These are phyloP conservation scores for Hypoxylon sp. DNA, from an alignment of 2,329 filamentous ascomycete species.

Conservation along the genomic window DNA sequence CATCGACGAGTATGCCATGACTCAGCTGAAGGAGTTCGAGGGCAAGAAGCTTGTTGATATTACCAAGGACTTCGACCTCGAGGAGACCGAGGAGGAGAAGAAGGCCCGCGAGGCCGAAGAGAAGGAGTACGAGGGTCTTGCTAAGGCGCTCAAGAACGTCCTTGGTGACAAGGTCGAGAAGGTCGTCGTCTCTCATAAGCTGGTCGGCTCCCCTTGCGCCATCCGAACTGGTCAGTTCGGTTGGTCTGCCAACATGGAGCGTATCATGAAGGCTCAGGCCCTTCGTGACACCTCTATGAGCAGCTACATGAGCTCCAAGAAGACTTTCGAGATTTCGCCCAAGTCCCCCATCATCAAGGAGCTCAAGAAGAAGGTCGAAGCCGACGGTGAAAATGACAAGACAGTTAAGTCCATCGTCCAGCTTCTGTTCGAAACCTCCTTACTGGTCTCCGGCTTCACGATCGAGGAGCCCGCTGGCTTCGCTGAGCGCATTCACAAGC, in stretches of 20 bases:
- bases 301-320: slow-evolving; percentile 99
- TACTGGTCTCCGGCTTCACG: slow-evolving; percentile 98
- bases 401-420: slow-evolving; percentile 99
- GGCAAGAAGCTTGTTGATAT: slow-evolving; percentile 99
- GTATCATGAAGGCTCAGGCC: slow-evolving; percentile 99
- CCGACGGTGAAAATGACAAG: slow-evolving; percentile 97
- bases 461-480: slow-evolving; percentile 99
- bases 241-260: slow-evolving; percentile 99
- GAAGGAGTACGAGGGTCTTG: slow-evolving; percentile 96
- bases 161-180: slow-evolving; percentile 99
- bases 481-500: slow-evolving; percentile 99
- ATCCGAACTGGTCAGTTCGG: slow-evolving; percentile 99
- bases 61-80: slow-evolving; percentile 99
- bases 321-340: slow-evolving; percentile 99
- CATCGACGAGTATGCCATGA: slow-evolving; percentile 99
- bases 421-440: slow-evolving; percentile 98
- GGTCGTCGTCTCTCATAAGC: slow-evolving; percentile 99
- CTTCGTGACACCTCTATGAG: slow-evolving; percentile 99
- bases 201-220: slow-evolving; percentile 92
- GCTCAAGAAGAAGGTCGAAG: slow-evolving; percentile 99
- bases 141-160: slow-evolving; percentile 99
- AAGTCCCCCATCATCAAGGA: slow-evolving; percentile 98
- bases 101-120: slow-evolving; percentile 92
- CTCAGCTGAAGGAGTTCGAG: slow-evolving; percentile 99
- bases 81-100: slow-evolving; percentile 99